These are phyloP conservation scores for Sclerotinia subarctica DNA, from an alignment of 2,329 filamentous ascomycete genomes.

Conservation along the genomic window DNA sequence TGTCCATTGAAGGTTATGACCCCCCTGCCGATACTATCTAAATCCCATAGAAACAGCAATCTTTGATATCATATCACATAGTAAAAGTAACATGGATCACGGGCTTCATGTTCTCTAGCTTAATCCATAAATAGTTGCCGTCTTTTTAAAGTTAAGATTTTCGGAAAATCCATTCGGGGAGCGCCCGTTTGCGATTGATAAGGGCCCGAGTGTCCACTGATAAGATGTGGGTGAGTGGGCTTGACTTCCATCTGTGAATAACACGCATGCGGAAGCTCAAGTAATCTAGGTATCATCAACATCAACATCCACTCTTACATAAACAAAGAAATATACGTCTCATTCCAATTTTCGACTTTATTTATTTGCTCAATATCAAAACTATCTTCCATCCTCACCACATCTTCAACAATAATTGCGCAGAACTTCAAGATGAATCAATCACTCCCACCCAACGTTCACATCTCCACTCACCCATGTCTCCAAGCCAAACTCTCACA, in stretches of 20 bases:
- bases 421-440: constrained; percentile 30
- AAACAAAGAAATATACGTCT: constrained; percentile 8
- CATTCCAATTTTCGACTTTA: background rate
- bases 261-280: constrained; percentile 10
- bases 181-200: constrained; percentile 16
- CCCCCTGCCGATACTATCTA: background rate
- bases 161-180: background rate
- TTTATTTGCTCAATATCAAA: background rate
- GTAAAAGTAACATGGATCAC: background rate
- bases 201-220: constrained; percentile 8
- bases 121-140: background rate
- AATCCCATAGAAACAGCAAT: background rate
- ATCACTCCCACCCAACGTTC: constrained; percentile 58
- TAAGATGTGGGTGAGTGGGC: background rate
- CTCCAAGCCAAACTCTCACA: constrained; percentile 85
- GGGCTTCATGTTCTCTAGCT: background rate
- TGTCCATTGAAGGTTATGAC: background rate
- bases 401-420: background rate
- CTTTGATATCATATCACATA: background rate
- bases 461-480: constrained; percentile 83
- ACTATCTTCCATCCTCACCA: background rate
- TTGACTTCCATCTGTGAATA: background rate
- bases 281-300: background rate
- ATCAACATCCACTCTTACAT: background rate
- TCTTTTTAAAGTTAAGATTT: constrained; percentile 8